A percentile compares a stretch with the other conserved stretches of the same genome.
These are phyloP conservation scores for Aureobasidium melanogenum DNA, from an alignment of 2,329 filamentous ascomycete genomes.

Conservation along the genomic window DNA sequence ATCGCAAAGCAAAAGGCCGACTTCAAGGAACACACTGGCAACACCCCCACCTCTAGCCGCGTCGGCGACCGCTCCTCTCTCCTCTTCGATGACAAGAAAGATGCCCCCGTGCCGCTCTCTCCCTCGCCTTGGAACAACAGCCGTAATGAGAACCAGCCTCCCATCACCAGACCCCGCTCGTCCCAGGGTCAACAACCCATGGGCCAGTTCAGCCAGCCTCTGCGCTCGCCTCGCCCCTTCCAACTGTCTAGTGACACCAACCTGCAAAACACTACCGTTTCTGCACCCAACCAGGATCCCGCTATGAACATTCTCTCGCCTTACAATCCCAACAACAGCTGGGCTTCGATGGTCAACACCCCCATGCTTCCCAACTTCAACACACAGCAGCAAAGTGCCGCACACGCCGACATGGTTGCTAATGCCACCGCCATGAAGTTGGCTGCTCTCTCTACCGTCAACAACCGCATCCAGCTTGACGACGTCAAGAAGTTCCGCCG, in stretches of 20 bases:
- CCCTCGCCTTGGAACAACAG: slow-evolving; percentile 68
- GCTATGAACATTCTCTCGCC: slow-evolving; percentile 80
- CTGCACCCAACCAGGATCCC: slow-evolving; percentile 54
- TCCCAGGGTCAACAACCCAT: slow-evolving; percentile 61
- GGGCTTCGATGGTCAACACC: slow-evolving; percentile 98
- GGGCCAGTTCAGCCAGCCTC: slow-evolving; percentile 88
- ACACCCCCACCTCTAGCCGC: slow-evolving; percentile 80
- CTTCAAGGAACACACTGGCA: slow-evolving; percentile 90
- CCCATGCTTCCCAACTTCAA: slow-evolving; percentile 86
- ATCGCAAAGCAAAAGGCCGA: slow-evolving; percentile 98
- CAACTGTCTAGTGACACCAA: slow-evolving; percentile 58
- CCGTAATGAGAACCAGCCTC: slow-evolving; percentile 42
- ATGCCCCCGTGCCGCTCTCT: slow-evolving; percentile 55
- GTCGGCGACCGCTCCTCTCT: slow-evolving; percentile 70
- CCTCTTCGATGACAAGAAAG: slow-evolving; percentile 60
- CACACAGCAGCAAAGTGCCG: slow-evolving; percentile 44
- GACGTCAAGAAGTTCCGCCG: slow-evolving; percentile 95
- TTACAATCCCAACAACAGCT: slow-evolving; percentile 76
- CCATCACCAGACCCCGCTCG: slow-evolving; percentile 62
- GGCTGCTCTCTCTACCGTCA: slow-evolving; percentile 91
- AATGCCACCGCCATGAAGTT: slow-evolving; percentile 99
- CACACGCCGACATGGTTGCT: slow-evolving; percentile 93
- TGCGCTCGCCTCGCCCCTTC: slow-evolving; percentile 71
- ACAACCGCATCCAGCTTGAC: slow-evolving; percentile 93
- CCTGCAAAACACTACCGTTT: slow-evolving; percentile 77